Base-by-base conservation (phyloP, 1,139 yeast species). In the Scheffersomyces parashehatae region DNA sequence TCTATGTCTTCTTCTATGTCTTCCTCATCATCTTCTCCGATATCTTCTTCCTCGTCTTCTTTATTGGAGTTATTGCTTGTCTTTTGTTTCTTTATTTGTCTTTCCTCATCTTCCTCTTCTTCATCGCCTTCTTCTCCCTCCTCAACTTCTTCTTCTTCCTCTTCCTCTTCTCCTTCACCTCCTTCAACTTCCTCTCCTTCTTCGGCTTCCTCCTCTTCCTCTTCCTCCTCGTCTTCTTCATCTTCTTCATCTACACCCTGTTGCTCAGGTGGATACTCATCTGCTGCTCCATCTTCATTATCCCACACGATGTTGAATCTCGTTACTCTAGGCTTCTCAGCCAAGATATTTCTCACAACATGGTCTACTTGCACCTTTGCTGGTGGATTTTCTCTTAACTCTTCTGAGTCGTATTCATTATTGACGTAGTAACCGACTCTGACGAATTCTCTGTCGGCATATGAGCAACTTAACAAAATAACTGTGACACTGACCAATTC, bases 301-400 rank as follows among this genome's bases (percentile, higher is more conserved):
- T 85, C 93, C 99, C 99, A 93, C 5, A 90, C 95, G 48, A 93
- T 93, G 64, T 93, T 93, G 67, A 91, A 95, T 55, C 97, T 75
- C 8, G 99, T 93, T 34, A 95, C 99, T 54, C 99, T 76, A 31
- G 99, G 99, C 70, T 93, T 95, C 61, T 95, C 99, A 2, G 98
- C 98, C 47, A 95, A 72, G 39, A 93, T 88, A 64, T 91, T 95
- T 59, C 99, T 79, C 36, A 88, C 96, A 33, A 93, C 97, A 59
- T 87, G 95, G 44, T 91, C 97, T 12, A 93, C 91, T 59, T 88
- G 97, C 1, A 93, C 97, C 61, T 89, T 88, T 8, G 84, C 80
- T 1, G 99, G 99, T 1, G 99, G 98, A 54, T 88, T 89, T 58
- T 89, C 96, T 48, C 97, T 77, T 57, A 93, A 70, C 58, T 93